Base-by-base conservation (phyloP, 352 stramenopile genomes). In the Phytophthora aleatoria region DNA sequence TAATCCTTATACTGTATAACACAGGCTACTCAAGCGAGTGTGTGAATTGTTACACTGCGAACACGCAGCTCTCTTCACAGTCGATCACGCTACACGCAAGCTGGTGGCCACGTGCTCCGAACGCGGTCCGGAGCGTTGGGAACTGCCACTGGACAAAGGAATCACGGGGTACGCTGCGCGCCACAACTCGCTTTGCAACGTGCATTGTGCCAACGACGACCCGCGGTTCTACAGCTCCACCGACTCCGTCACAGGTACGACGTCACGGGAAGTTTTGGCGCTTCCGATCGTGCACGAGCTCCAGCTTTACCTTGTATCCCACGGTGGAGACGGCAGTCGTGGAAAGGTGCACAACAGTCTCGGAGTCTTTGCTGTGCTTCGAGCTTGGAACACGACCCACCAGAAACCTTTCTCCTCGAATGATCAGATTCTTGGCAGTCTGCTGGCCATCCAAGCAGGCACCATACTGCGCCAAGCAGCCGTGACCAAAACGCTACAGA, bases 371-470 rank as follows among this genome's bases (percentile, higher is more conserved):
- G 81, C 82, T 0, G 83, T 91, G 2, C 60, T 93, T 24, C 81
- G 84, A 54, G 78, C 64, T 30, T 93, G 82, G 81, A 93, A 93
- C 56, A 91, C 82, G 2, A 81, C 68, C 12, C 73, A 89, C 31
- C 76, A 88, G 30, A 91, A 91, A 57, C 73, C 79, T 8, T 93
- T 93, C 54, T 83, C 81, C 1, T 5, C 75, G n/a, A 91, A 90
- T 50, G 85, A 93, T 54, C 79, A 91, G 64, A 90, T 93, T 52
- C 52, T 91, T 0, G 79, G 69, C n/a, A 62, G 65, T 10, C 56
- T 93, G 0, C 61, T 91, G 12, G 79, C 73, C 10, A 79, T 88
- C 38, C 83, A 93, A 48, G 75, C 83, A 1, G 85, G 81, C 1
- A 76, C 79, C 26, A 58, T 91, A 30, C 68, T 91, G 15, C 69